Evolutionary conservation across 2,329 filamentous ascomycete genomes (phyloP).

Genomic region (Aspergillus fumigatiaffinis): DNA sequence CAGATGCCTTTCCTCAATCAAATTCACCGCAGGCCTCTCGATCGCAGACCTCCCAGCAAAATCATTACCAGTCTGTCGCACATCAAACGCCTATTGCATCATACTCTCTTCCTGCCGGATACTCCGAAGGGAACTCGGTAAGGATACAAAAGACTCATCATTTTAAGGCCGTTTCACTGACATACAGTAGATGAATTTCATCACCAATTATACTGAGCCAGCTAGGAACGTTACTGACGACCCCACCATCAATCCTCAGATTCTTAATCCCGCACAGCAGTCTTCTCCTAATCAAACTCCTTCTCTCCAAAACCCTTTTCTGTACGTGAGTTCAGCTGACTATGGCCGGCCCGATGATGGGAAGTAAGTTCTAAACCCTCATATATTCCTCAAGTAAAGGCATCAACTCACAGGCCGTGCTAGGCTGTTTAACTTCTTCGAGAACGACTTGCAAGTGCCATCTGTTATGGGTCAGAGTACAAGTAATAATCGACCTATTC

Average conservation of each 20-base stretch:
- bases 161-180: constrained; percentile 9
- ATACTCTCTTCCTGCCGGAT: constrained; percentile 26
- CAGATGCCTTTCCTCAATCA: constrained; percentile 27
- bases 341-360: constrained; percentile 24
- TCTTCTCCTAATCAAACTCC: constrained; percentile 18
- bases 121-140: constrained; percentile 24
- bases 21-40: constrained; percentile 23
- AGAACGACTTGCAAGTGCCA: constrained; percentile 3
- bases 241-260: constrained; percentile 40
- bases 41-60: constrained; percentile 17
- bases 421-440: constrained; percentile 2
- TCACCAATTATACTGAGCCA: constrained; percentile 26
- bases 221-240: constrained; percentile 22
- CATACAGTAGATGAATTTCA: constrained; percentile 23
- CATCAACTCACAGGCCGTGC: background rate
- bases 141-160: too few species aligned
- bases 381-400: background rate
- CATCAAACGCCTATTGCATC: constrained; percentile 20
- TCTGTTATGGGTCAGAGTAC: background rate
- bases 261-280: constrained; percentile 28
- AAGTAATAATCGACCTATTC: background rate
- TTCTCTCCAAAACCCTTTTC: constrained; percentile 23
- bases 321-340: constrained; percentile 25
- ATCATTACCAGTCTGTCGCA: constrained; percentile 14
- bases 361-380: constrained; percentile 20